Base-by-base conservation (phyloP, 73 alveolate species). In the Uronychia setigera region DNA sequence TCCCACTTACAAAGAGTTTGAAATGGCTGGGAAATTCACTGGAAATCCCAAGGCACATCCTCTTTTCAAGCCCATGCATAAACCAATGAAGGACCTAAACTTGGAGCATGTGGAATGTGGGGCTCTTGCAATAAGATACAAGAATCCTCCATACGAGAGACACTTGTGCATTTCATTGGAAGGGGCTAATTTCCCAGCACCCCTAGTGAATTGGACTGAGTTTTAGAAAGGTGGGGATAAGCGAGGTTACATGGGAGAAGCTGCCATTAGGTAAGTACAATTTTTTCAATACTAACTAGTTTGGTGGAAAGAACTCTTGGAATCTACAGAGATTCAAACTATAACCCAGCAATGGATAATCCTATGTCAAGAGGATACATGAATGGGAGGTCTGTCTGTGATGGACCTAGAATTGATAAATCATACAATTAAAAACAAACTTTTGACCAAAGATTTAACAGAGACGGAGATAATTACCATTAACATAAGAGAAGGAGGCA, bases 211-310 rank as follows among this genome's bases (percentile, higher is more conserved):
- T 31, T 34, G 27, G 89, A 74, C 33, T 14, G 35, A 29, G 32
- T 32, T 33, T 83, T 74, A 46, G 67, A 46, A 19, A 46, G 67
- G 67, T 33, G 89, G 89, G 28, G 89, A 82, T 35, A 29, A 83
- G 29, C 30, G 89, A 34, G 33, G 78, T 1, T 82, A 58, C 31
- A 32, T 82, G 77, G 89, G 89, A 32, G 89, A 82, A 27, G 1
- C 31, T 5, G 78, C 89, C 5, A 35, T 74, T 28, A 31, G 89
- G n/a, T n/a, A n/a, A n/a, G n/a, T n/a, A n/a, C n/a, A n/a, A n/a
- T n/a, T n/a, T n/a, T n/a, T n/a, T n/a, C n/a, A n/a, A n/a, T n/a
- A n/a, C n/a, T n/a, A n/a, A n/a, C n/a, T n/a, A n/a, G n/a, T 31
- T 29, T 82, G 74, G 77, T 82, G 14, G 89, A 82, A 31, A 60